Conservation (phyloP, 768 basidiomycete species). For the Lepiota venenata region DNA sequence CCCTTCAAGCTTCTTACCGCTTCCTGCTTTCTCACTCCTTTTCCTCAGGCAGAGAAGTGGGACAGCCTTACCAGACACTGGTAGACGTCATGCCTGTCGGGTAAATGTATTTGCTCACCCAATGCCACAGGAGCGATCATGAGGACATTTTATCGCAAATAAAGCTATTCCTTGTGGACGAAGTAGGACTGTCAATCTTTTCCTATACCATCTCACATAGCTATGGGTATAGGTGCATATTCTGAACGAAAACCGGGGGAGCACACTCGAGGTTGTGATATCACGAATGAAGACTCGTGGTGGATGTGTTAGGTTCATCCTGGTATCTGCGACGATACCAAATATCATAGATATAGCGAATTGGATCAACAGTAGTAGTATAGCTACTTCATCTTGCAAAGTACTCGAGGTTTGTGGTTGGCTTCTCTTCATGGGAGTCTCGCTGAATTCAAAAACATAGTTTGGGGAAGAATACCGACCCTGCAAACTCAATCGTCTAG, state of each 20-base stretch:
- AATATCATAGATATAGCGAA: conserved; percentile 87
- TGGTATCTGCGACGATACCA: conserved; percentile 92
- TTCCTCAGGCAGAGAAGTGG: conserved; percentile 86
- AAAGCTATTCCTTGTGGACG: conserved; percentile 86
- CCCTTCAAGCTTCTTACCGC: not conserved
- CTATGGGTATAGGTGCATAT: conserved; percentile 71
- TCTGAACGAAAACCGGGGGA: conserved; percentile 85
- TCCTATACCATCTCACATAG: not conserved
- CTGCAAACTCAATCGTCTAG: conserved; percentile 70
- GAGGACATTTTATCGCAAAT: conserved; percentile 67
- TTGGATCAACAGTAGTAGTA: conserved; percentile 67
- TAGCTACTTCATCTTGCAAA: conserved; percentile 42
- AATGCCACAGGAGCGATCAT: conserved; percentile 50
- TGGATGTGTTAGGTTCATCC: conserved; percentile 70
- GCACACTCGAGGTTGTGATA: conserved; percentile 91
- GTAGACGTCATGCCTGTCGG: conserved; percentile 30
- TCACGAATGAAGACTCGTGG: conserved; percentile 87
- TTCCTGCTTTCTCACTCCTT: not conserved
- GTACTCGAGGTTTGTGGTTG: conserved; percentile 57
- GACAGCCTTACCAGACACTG: conserved; percentile 90
- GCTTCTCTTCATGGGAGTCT: not conserved
- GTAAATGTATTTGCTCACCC: not conserved
- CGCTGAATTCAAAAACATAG: conserved; percentile 31
- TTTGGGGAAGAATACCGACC: conserved; percentile 94
- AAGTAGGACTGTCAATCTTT: conserved; percentile 41